phyloP scores from a whole-genome alignment of 1,139 yeast species.

The Candida gigantensis region DNA sequence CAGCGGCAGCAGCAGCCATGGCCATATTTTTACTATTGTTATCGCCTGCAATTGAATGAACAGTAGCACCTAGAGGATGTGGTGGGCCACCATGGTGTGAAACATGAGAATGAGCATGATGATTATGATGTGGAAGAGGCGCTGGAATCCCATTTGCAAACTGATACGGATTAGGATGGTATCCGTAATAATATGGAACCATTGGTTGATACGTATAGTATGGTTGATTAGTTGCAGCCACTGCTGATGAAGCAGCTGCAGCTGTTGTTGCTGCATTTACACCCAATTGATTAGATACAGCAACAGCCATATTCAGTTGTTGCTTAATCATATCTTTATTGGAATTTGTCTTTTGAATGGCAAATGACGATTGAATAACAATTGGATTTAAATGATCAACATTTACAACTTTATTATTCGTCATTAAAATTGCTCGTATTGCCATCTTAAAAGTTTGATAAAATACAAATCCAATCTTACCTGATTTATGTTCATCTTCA shows the following conservation, averaged over 20 bases:
- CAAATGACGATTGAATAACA: conserved; percentile 42
- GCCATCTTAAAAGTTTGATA: conserved; percentile 41
- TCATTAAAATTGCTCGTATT: conserved; percentile 38
- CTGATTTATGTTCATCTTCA: conserved; percentile 33
- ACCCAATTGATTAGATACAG: background rate
- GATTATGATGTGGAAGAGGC: background rate
- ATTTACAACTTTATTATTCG: conserved; percentile 31
- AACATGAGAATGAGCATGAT: background rate
- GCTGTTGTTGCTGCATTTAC: conserved; percentile 6
- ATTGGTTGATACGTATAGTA: conserved; percentile 15
- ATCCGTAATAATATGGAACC: conserved; percentile 16
- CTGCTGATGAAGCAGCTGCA: conserved; percentile 3
- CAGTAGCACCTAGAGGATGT: background rate
- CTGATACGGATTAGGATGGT: conserved; percentile 17
- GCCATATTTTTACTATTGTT: background rate
- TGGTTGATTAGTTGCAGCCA: conserved; percentile 6
- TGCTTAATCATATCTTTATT: conserved; percentile 6
- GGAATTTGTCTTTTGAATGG: conserved; percentile 31
- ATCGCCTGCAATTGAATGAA: background rate
- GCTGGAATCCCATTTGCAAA: conserved; percentile 4
- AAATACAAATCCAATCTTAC: conserved; percentile 47
- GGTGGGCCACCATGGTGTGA: background rate
- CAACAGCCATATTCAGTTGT: background rate
- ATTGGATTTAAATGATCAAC: conserved; percentile 23
- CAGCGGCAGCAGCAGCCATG: background rate